phyloP scores from a whole-genome alignment of 2,329 filamentous ascomycete genomes.

The Hymenoscyphus fructigenus region DNA sequence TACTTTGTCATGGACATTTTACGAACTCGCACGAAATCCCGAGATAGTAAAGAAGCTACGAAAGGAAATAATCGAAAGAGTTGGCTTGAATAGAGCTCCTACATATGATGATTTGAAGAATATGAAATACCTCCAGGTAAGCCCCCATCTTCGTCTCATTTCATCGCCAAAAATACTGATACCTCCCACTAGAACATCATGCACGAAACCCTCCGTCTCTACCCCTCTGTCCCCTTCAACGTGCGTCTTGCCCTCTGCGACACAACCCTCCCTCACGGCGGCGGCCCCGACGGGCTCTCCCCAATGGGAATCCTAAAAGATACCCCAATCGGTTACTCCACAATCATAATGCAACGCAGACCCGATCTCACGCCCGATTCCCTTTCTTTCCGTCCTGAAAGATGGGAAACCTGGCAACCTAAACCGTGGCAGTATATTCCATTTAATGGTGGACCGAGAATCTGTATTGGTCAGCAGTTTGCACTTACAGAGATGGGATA shows the following conservation, averaged over 20 bases:
- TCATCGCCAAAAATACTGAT: too few species aligned
- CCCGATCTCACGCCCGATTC: slow-evolving; percentile 57
- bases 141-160: too few species aligned
- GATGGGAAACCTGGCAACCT: slow-evolving; percentile 64
- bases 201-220: slow-evolving; percentile 75
- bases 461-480: slow-evolving; percentile 80
- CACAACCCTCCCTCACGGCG: slow-evolving; percentile 72
- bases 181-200: slow-evolving; percentile 67
- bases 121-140: slow-evolving; percentile 73
- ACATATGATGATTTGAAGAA: slow-evolving; percentile 81
- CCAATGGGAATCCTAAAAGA: slow-evolving; percentile 68
- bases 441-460: slow-evolving; percentile 72
- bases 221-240: slow-evolving; percentile 79
- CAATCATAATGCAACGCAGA: slow-evolving; percentile 72
- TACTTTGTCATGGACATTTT: slow-evolving; percentile 78
- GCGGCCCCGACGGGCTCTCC: slow-evolving; percentile 59
- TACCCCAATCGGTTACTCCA: slow-evolving; percentile 63
- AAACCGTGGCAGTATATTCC: slow-evolving; percentile 71
- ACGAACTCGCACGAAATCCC: slow-evolving; percentile 75
- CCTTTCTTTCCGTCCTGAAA: slow-evolving; percentile 56
- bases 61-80: slow-evolving; percentile 64
- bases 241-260: slow-evolving; percentile 69
- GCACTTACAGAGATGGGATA: slow-evolving; percentile 76
- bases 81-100: slow-evolving; percentile 62
- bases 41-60: slow-evolving; percentile 67